Evolutionary conservation across 192 early-diverging fungal species (phyloP).

Genomic region (Dissophora ornata): DNA sequence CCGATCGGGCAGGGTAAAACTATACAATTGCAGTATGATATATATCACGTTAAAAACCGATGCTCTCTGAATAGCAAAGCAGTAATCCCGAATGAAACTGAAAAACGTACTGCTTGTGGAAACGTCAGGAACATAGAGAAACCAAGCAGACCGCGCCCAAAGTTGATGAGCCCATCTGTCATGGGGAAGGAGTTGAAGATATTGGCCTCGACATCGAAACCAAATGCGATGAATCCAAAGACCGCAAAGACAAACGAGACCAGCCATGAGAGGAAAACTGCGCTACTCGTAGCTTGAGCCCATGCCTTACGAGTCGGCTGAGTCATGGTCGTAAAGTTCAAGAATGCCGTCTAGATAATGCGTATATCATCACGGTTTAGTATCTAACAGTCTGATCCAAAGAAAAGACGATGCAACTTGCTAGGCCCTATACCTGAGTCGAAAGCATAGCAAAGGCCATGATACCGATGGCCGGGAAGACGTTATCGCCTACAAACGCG

Average conservation of each 20-base stretch:
- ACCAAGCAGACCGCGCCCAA: slow-evolving; percentile 68
- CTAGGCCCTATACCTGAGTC: slow-evolving; percentile 63
- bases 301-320: slow-evolving; percentile 60
- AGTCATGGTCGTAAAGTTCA: slow-evolving; percentile 64
- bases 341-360: slow-evolving; percentile 58
- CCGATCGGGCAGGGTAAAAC: slow-evolving; percentile 61
- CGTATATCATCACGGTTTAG: neutral
- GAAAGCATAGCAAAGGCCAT: slow-evolving; percentile 77
- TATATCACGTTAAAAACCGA: too few species aligned
- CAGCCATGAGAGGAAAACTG: slow-evolving; percentile 59
- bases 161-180: slow-evolving; percentile 69
- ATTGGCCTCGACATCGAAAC: slow-evolving; percentile 68
- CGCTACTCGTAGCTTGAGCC: slow-evolving; percentile 60
- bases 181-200: slow-evolving; percentile 73
- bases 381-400: neutral
- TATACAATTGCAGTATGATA: slow-evolving; percentile 9
- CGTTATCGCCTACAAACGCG: slow-evolving; percentile 65
- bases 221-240: slow-evolving; percentile 71
- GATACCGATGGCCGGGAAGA: slow-evolving; percentile 71
- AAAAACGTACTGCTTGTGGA: slow-evolving; percentile 52
- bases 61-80: neutral
- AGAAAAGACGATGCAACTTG: too few species aligned
- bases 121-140: slow-evolving; percentile 71
- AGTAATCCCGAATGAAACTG: neutral
- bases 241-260: slow-evolving; percentile 71